Base-by-base conservation (phyloP, 176 grass and related monocot species). In the Carex littledalei region DNA sequence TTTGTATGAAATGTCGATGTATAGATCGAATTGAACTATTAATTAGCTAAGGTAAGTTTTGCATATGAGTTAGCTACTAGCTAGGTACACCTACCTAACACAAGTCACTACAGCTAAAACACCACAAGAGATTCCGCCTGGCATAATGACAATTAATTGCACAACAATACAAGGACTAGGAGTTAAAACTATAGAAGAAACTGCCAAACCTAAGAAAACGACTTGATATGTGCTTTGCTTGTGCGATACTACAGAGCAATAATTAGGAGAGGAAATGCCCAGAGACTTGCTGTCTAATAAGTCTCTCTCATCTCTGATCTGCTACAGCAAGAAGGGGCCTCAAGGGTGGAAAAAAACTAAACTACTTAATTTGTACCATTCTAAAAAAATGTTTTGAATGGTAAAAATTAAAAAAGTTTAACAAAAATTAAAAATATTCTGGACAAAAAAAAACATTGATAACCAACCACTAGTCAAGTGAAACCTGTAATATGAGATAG, bases 141-240 rank as follows among this genome's bases (percentile, higher is more conserved):
- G 80, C 14, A 65, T 26, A 10, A 50, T 49, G n/a, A 83, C 80
- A 83, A 64, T 83, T 83, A 83, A 63, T 61, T 34, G 79, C 17
- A 50, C 18, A 67, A 64, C 59, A 53, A 64, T 83, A 66, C 80
- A 83, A 83, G 80, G 32, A 64, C 61, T 83, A 83, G 15, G 59
- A 47, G 80, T 65, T 65, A 82, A 63, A 39, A 79, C 20, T 8
- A 49, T 31, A 41, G 80, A 63, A 83, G 22, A 83, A 49, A 16
- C 34, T 14, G n/a, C 59, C 73, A 77, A 47, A 63, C 31, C 22
- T 57, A 65, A 65, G 73, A 85, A 78, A 79, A 78, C 22, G 68
- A 65, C 70, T 59, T 78, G 56, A 85, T 43, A 78, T 79, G 16
- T 20, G 84, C 53, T 53, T 53, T 63, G 41, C 60, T 65, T 21